Percentiles rank a stretch among this genome's conserved stretches.
phyloP scores from a whole-genome alignment of 2,329 filamentous ascomycete genomes.

The Monosporascus sp. region DNA sequence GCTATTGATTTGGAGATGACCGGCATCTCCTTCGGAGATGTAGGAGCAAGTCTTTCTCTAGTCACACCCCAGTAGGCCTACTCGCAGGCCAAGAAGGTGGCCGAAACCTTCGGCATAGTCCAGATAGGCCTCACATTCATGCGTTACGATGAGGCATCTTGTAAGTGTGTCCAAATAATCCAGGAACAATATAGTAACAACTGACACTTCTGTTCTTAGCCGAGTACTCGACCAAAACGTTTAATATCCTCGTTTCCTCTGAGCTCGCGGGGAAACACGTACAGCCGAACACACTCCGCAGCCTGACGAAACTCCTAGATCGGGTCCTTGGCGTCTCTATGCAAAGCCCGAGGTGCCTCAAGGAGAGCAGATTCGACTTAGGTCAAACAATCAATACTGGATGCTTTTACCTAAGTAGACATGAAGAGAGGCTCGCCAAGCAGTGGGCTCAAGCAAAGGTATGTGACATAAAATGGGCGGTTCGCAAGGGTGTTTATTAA shows the following conservation, averaged over 20 bases:
- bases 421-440: constrained; percentile 6
- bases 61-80: constrained; percentile 20
- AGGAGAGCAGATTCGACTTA: not conserved
- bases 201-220: constrained; percentile 2
- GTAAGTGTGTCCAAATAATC: constrained; percentile 1
- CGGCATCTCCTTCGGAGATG: constrained; percentile 19
- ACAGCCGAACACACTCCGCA: not conserved
- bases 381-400: not conserved
- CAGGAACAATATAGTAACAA: constrained; percentile 2
- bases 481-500: not conserved
- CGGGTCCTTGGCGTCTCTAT: not conserved
- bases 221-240: constrained; percentile 20
- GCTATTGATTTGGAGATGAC: constrained; percentile 35
- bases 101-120: constrained; percentile 27
- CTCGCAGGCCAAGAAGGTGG: constrained; percentile 19
- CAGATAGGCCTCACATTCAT: constrained; percentile 34
- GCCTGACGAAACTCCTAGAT: not conserved
- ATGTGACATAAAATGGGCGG: not conserved
- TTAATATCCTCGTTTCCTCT: constrained; percentile 10
- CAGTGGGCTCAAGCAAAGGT: not conserved
- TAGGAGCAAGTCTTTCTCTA: not conserved
- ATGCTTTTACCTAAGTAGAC: not conserved
- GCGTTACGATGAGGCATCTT: constrained; percentile 6
- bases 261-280: not conserved
- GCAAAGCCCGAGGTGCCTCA: not conserved